Evolutionary conservation across 192 early-diverging fungal species (phyloP).

Genomic region (Backusella tarrabulga): DNA sequence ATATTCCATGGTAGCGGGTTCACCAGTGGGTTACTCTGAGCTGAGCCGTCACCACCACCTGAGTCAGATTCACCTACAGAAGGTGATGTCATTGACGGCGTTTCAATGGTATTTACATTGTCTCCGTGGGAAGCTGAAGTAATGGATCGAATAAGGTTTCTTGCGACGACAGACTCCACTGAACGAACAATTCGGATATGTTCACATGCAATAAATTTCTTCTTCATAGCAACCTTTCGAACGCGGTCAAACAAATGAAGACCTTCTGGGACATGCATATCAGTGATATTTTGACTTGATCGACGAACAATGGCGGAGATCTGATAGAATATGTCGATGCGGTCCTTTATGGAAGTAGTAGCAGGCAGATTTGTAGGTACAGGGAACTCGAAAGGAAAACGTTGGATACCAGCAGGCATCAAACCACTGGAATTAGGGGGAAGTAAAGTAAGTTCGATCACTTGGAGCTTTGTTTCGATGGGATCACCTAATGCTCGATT

Average conservation of each 20-base stretch:
- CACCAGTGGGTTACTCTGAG: not conserved
- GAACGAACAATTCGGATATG: constrained; percentile 19
- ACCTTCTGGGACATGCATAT: not conserved
- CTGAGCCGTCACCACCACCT: not conserved
- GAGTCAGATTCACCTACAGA: not conserved
- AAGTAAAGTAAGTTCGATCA: constrained; percentile 24
- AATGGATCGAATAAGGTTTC: not conserved
- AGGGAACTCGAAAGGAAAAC: constrained; percentile 34
- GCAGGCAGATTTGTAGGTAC: constrained; percentile 27
- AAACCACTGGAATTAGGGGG: constrained; percentile 17
- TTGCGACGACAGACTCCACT: not conserved
- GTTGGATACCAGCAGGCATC: constrained; percentile 23
- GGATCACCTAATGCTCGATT: not conserved
- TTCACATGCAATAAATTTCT: not conserved
- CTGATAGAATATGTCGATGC: constrained; percentile 25
- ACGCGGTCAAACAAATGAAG: not conserved
- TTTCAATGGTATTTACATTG: not conserved
- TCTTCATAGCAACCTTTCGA: constrained; percentile 2
- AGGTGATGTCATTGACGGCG: not conserved
- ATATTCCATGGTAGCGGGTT: constrained; percentile 5
- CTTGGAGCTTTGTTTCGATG: constrained; percentile 21
- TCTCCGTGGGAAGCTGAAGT: not conserved
- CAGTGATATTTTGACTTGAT: not conserved
- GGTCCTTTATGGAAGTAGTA: constrained; percentile 13
- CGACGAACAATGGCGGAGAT: constrained; percentile 14